These are phyloP conservation scores for Coprinopsis cinerea DNA, from an alignment of 768 basidiomycete genomes.

Conservation along the genomic window DNA sequence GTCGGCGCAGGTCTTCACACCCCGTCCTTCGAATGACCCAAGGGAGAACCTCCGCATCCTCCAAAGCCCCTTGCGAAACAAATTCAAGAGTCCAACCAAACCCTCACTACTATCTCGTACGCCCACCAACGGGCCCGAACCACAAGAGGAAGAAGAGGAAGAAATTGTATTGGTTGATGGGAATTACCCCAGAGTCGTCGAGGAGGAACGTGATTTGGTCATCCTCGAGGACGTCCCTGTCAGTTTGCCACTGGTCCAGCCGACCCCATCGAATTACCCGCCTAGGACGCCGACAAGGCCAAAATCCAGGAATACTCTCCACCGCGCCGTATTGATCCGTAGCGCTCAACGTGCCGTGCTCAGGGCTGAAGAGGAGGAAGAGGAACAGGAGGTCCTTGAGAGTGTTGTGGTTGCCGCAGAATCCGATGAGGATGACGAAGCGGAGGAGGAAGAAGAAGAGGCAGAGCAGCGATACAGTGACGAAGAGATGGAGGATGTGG, in stretches of 20 bases:
- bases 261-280: slow-evolving; percentile 11
- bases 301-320: slow-evolving; percentile 45
- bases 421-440: slow-evolving; percentile 15
- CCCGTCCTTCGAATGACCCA: slow-evolving; percentile 53
- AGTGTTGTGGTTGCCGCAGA: slow-evolving; percentile 29
- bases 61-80: slow-evolving; percentile 47
- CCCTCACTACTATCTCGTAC: slow-evolving; percentile 18
- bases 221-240: slow-evolving; percentile 64
- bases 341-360: slow-evolving; percentile 59
- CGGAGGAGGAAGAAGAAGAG: slow-evolving; percentile 21
- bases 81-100: slow-evolving; percentile 28
- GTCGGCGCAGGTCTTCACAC: slow-evolving; percentile 68
- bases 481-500: slow-evolving; percentile 21
- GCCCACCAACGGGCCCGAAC: slow-evolving; percentile 18
- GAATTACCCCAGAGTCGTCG: slow-evolving; percentile 58
- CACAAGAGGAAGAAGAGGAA: slow-evolving; percentile 33
- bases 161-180: slow-evolving; percentile 60
- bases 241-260: slow-evolving; percentile 17
- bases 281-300: slow-evolving; percentile 32
- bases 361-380: slow-evolving; percentile 44
- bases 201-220: slow-evolving; percentile 65
- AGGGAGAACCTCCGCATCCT: slow-evolving; percentile 59
- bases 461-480: slow-evolving; percentile 16
- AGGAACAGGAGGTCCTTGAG: slow-evolving; percentile 46
- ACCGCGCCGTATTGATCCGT: slow-evolving; percentile 64